These are phyloP conservation scores for Sporothrix mexicana DNA, from an alignment of 2,329 filamentous ascomycete genomes.

Conservation along the genomic window DNA sequence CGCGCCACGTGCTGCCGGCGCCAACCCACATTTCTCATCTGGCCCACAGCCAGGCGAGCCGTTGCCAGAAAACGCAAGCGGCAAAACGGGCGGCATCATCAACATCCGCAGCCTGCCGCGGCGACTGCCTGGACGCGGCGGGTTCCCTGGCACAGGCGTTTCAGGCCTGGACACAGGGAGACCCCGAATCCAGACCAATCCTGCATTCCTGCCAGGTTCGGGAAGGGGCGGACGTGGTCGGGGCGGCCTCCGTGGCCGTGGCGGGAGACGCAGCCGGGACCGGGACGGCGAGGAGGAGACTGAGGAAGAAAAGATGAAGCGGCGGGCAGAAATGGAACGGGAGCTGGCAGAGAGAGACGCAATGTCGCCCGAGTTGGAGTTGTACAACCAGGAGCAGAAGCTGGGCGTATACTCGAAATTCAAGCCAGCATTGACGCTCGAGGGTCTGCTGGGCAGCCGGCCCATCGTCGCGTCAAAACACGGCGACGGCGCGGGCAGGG, in stretches of 20 bases:
- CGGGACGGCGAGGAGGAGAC: slow-evolving; percentile 24
- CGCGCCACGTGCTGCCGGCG: not conserved
- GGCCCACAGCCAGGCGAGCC: not conserved
- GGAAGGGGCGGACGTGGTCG: slow-evolving; percentile 7
- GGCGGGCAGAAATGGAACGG: not conserved
- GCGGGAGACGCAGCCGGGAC: not conserved
- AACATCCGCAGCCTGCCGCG: slow-evolving; percentile 42
- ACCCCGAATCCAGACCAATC: not conserved
- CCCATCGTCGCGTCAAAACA: slow-evolving; percentile 45
- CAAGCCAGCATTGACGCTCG: slow-evolving; percentile 45
- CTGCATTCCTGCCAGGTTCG: not conserved
- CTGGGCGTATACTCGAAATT: slow-evolving; percentile 43
- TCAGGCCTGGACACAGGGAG: slow-evolving; percentile 25
- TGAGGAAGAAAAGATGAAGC: slow-evolving; percentile 17
- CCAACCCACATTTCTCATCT: slow-evolving; percentile 1
- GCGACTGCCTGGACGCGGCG: not conserved
- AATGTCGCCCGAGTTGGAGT: slow-evolving; percentile 35
- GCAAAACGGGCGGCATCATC: slow-evolving; percentile 38
- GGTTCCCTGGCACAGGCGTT: slow-evolving; percentile 25
- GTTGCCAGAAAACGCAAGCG: not conserved
- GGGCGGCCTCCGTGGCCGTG: slow-evolving; percentile 26
- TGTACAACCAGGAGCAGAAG: slow-evolving; percentile 43
- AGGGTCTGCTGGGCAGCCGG: slow-evolving; percentile 47
- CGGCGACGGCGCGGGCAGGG: slow-evolving; percentile 42
- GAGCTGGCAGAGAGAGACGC: slow-evolving; percentile 11